Evolutionary conservation across 208 protist species (phyloP), one percentile per base, ranked within the genome.

Genomic region (Endotrypanum monterogeii): DNA sequence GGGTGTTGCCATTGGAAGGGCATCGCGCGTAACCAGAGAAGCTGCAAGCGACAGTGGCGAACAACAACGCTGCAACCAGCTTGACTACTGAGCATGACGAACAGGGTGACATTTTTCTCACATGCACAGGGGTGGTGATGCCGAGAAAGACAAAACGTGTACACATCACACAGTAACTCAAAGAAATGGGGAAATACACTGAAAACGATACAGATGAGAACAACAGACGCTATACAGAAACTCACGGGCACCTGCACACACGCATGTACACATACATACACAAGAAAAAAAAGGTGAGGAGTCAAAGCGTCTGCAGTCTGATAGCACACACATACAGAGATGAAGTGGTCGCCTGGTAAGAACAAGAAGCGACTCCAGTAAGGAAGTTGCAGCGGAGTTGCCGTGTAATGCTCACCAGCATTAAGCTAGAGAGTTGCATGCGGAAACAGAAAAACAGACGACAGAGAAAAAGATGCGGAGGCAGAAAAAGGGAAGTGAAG

Each of bases 1-100:
- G 92, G 6, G 87, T 94, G 78, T 97, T 97, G 61, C 92, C 92
- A 80, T 97, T 97, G 30, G 89, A 82, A 18, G 92, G 92, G 73
- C 92, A 96, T 5, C 80, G 46, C 1, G 86, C 88, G n/a, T 73
- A 39, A 20, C 79, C 74, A 2, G 67, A 55, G 52, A 52, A 18
- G 25, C 63, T 70, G n/a, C 57, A 80, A 69, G 32, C 68, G 73
- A 70, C 3, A 3, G 83, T 16, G 37, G 80, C 71, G 8, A 73
- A 1, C 55, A 89, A 16, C 28, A 80, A 52, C n/a, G 51, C 54
- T n/a, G 74, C 68, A 11, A 57, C 61, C 54, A 73, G 39, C 23
- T 57, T 11, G 54, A 61, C 44, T 52, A 73, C 51, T 16, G 52
- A 60, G 51, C 67, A 32, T 6, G 61, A 14, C 7, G 25, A 39